phyloP scores from a whole-genome alignment of 2,329 filamentous ascomycete genomes.

The Alternaria infectoria region DNA sequence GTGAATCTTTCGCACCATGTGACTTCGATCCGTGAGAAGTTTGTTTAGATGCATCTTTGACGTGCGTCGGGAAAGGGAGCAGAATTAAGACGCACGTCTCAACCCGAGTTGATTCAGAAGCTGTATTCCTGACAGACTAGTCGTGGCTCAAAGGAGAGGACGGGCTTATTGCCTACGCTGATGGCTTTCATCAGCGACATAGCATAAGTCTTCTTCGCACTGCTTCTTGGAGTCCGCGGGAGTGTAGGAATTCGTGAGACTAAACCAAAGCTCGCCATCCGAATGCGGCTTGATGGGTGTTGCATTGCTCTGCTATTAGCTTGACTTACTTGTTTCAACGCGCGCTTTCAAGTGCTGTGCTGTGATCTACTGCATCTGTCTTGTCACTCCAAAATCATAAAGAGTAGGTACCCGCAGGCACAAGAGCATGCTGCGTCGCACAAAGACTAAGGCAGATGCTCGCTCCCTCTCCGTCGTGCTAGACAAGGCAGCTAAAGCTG shows the following conservation, averaged over 20 bases:
- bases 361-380: background rate
- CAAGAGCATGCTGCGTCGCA: background rate
- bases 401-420: background rate
- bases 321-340: background rate
- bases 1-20: background rate
- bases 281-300: background rate
- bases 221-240: background rate
- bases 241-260: background rate
- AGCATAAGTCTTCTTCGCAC: background rate
- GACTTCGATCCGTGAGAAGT: background rate
- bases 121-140: background rate
- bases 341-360: background rate
- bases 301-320: background rate
- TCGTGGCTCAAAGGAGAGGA: background rate
- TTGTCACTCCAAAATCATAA: background rate
- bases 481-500: background rate
- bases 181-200: background rate
- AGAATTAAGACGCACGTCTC: background rate
- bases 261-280: background rate
- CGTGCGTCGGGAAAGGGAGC: background rate
- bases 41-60: background rate
- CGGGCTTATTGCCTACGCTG: background rate
- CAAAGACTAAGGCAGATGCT: background rate
- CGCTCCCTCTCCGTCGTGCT: background rate
- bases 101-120: background rate